Base-by-base conservation (phyloP, 495 filamentous ascomycete genomes). In the Lophium mytilinum region DNA sequence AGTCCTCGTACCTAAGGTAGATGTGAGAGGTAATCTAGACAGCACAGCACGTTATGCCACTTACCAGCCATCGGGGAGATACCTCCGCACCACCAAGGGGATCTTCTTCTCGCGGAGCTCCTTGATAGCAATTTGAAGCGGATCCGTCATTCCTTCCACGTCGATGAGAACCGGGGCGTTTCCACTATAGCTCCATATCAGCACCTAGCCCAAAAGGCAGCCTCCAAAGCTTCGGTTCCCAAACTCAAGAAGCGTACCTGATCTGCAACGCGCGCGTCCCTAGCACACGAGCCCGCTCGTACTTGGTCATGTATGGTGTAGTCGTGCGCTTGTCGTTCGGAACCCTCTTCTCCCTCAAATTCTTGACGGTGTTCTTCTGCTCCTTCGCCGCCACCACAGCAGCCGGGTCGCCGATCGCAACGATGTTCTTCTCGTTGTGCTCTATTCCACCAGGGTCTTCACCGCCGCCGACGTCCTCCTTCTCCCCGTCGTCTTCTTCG, bases 251-350 rank as follows among this genome's bases (percentile, higher is more conserved):
- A 24, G 6, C 83, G 42, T 70, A 94, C 90, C 90, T 96, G 68
- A 98, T 98, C 74, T 98, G 93, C 66, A 96, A 69, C 39, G 93
- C 94, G 56, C 93, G 77, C 48, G 92, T 96, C 46, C 93, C 93
- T 54, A 98, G 76, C 54, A 98, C 87, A 64, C 93, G 83, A 49
- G 93, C 93, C 64, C 83, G 80, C 80, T 98, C 93, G 74, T 98
- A 98, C 75, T 98, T 98, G 64, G 93, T 98, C 90, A 98, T 94
- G 78, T 96, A 98, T 5, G 93, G 94, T 42, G 93, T 98, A 1
- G 94, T 97, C 7, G 81, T 84, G 62, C 93, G 82, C 76, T 93
- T 79, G 52, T 95, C 90, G 60, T 89, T 85, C 34, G 90, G 81
- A 42, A 98, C 87, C 73, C 87, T 91, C 78, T 93, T 96, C 69